Percentiles rank a stretch among this genome's conserved stretches.
Conservation (phyloP, 371 early-diverging fungal genomes). For the Saksenaea oblongispora region DNA sequence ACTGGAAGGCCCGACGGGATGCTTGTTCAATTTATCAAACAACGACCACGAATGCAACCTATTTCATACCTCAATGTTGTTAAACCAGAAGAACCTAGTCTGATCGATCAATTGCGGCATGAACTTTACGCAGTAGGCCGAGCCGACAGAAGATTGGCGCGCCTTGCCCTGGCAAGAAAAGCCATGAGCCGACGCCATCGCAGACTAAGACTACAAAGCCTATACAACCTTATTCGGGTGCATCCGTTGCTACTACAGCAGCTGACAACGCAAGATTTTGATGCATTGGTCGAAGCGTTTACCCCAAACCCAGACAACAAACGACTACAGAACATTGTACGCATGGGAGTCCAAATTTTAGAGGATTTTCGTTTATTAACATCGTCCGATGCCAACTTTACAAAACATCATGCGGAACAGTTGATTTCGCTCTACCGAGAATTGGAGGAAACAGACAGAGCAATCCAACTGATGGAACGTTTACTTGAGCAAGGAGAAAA, state of each 20-base stretch:
- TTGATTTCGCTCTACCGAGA: constrained; percentile 14
- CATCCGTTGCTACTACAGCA: constrained; percentile 10
- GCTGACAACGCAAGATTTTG: constrained; percentile 14
- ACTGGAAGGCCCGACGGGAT: constrained; percentile 5
- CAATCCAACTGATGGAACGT: constrained; percentile 16
- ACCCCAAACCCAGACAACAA: constrained; percentile 9
- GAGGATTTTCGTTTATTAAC: constrained; percentile 10
- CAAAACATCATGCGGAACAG: not conserved
- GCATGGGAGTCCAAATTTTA: constrained; percentile 7
- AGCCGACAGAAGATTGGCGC: not conserved
- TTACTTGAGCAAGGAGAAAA: not conserved
- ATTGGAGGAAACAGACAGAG: constrained; percentile 12
- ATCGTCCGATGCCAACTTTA: not conserved
- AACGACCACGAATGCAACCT: not conserved
- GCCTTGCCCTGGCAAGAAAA: not conserved
- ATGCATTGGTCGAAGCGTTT: constrained; percentile 12
- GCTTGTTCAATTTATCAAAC: not conserved
- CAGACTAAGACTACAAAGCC: not conserved
- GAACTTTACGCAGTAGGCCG: not conserved
- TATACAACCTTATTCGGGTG: constrained; percentile 2
- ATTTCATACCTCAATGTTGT: not conserved
- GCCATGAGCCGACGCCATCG: not conserved
- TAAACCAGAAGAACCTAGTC: not conserved
- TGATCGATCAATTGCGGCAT: not conserved
- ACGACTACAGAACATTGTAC: not conserved